A percentile compares a stretch with the other conserved stretches of the same genome.
These are phyloP conservation scores for Citrus maxima DNA, from an alignment of 345 rosid genomes.

Conservation along the genomic window DNA sequence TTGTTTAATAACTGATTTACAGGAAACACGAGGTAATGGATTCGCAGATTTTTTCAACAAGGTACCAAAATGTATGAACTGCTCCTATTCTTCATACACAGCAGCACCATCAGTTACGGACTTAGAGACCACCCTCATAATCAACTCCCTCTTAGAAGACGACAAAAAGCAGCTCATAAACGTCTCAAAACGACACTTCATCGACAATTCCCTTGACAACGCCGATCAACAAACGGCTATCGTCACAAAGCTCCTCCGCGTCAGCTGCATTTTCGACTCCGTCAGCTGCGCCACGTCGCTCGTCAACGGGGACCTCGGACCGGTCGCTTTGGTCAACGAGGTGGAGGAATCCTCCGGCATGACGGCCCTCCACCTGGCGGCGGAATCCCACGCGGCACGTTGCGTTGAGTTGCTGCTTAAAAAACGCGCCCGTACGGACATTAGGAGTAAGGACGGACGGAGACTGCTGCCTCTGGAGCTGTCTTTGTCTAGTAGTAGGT, in stretches of 20 bases:
- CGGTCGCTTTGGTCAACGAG: constrained; percentile 52
- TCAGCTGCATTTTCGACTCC: constrained; percentile 61
- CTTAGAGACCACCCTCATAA: constrained; percentile 17
- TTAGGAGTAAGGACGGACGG: constrained; percentile 56
- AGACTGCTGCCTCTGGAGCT: constrained; percentile 62
- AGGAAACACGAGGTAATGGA: constrained; percentile 29
- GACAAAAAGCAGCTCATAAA: constrained; percentile 36
- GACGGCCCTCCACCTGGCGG: constrained; percentile 67
- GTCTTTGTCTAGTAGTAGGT: constrained; percentile 46
- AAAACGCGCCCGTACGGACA: constrained; percentile 73
- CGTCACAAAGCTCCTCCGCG: constrained; percentile 43
- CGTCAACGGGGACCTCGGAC: constrained; percentile 57
- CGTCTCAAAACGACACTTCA: constrained; percentile 21
- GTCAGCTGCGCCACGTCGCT: constrained; percentile 52
- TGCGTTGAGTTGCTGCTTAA: constrained; percentile 66
- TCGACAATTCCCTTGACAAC: constrained; percentile 20
- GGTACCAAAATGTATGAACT: constrained; percentile 9
- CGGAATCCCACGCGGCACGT: constrained; percentile 51
- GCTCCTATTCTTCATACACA: constrained; percentile 9
- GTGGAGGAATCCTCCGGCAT: constrained; percentile 29
- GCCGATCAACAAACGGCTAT: background rate
- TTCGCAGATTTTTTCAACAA: constrained; percentile 24
- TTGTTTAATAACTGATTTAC: background rate
- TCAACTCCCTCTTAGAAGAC: constrained; percentile 41
- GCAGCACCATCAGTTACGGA: background rate